Evolutionary conservation across 441 rosid species (phyloP).

Genomic region (Daphne laureola): DNA sequence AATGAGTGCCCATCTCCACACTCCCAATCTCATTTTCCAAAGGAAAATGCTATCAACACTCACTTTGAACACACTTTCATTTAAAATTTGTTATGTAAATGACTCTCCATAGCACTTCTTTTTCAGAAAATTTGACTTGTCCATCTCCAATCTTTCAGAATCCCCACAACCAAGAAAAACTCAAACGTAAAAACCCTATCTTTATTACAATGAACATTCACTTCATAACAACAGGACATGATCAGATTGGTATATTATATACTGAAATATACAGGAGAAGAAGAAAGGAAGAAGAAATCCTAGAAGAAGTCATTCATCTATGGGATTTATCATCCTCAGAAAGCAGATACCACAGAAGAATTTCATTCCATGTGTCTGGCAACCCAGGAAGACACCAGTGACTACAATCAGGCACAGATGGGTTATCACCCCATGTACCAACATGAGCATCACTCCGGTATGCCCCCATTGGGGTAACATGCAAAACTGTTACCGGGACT

Average conservation of each 20-base stretch:
- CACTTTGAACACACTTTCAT: too few species aligned
- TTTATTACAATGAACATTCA: not conserved
- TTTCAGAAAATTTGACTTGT: too few species aligned
- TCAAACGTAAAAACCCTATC: not conserved
- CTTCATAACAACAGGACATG: slow-evolving; percentile 2
- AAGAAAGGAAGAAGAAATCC: slow-evolving; percentile 16
- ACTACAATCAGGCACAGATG: slow-evolving; percentile 56
- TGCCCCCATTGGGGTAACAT: slow-evolving; percentile 63
- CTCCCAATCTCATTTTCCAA: too few species aligned
- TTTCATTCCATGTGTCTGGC: slow-evolving; percentile 58
- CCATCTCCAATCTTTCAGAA: too few species aligned
- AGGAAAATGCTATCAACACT: too few species aligned
- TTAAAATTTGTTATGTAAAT: too few species aligned
- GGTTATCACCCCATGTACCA: slow-evolving; percentile 53
- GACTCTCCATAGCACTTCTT: too few species aligned
- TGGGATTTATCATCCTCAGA: slow-evolving; percentile 7
- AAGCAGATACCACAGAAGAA: slow-evolving; percentile 35
- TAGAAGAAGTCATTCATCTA: slow-evolving; percentile 6
- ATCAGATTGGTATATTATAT: not conserved
- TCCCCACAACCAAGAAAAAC: not conserved
- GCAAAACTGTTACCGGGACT: slow-evolving; percentile 36
- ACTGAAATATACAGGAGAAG: not conserved
- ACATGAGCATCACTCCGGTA: slow-evolving; percentile 58
- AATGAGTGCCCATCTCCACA: too few species aligned
- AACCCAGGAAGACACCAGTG: slow-evolving; percentile 73